Base-by-base conservation (phyloP, 2,329 filamentous ascomycete species). In the Paecilomyces sp. region DNA sequence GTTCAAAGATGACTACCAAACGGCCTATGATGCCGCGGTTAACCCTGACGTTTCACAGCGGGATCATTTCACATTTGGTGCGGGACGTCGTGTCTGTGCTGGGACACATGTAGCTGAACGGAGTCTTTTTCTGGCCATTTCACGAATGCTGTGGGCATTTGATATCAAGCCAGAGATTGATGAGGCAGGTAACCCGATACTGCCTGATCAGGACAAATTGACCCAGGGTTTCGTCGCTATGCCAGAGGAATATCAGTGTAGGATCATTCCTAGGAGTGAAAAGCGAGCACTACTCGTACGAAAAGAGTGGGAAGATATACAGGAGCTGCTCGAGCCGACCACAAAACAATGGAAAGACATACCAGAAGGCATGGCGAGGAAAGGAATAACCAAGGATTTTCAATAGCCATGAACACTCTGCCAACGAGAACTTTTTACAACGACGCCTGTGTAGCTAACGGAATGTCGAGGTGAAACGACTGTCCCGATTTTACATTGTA, bases 31-130 rank as follows among this genome's bases (percentile, higher is more conserved):
- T 52, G 67, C 72, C 2, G 68, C 68, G 4, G 63, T 61, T 0
- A 72, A 77, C 24, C 61, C 74, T 0, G 75, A 79, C 57, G 68
- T 71, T 0, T 68, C 71, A 1, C 75, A 81, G 65, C 75, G 81
- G 13, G 82, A 84, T 55, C 77, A 81, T 8, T 85, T 82, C 67
- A 77, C 75, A 0, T 86, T 84, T 58, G 83, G 84, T 22, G 80
- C 79, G 8, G 83, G 84, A 1, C 75, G 83, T 5, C 75, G 84
- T 25, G 77, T 85, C 52, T 87, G 85, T 67, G 83, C 80, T 2
- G 85, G 84, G 0, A 81, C 83, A 31, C 80, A 84, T 57, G 73
- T 86, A 2, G 81, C 81, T 0, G 79, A 81, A 58, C 76, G 77
- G 5, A 76, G 73, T 9, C 63, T 84, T 13, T 82, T 80, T 63